Evolutionary conservation across 129 eudicot species (phyloP).

Genomic region (Flaveria linearis): DNA sequence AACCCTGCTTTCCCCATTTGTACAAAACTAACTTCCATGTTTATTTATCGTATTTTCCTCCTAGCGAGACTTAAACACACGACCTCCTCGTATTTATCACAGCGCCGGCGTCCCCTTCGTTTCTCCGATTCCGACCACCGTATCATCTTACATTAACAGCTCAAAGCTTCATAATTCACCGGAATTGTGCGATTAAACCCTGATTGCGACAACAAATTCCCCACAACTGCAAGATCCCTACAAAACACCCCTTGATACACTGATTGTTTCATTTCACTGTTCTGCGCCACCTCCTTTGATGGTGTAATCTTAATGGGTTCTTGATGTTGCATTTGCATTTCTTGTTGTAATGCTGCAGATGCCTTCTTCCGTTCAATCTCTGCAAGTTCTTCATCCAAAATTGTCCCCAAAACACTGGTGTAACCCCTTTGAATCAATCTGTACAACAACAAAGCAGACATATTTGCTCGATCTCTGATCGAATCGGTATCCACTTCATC

Average conservation of each 20-base stretch:
- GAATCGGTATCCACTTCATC: constrained; percentile 75
- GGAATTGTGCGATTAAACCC: constrained; percentile 71
- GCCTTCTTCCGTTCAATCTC: constrained; percentile 60
- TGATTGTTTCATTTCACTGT: constrained; percentile 29
- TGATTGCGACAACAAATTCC: constrained; percentile 71
- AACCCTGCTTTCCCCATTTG: constrained; percentile 36
- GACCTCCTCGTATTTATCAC: too few species aligned
- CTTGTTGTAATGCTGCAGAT: too few species aligned
- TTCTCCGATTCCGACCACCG: not conserved
- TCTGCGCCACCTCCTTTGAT: constrained; percentile 9
- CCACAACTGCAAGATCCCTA: constrained; percentile 83
- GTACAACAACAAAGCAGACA: constrained; percentile 74
- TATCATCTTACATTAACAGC: constrained; percentile 48
- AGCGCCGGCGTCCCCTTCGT: not conserved
- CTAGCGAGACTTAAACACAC: too few species aligned
- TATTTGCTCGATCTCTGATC: constrained; percentile 65
- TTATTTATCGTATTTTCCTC: constrained; percentile 27
- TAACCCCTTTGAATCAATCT: constrained; percentile 84
- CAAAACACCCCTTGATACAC: constrained; percentile 91
- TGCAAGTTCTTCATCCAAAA: constrained; percentile 63
- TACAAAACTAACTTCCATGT: constrained; percentile 40
- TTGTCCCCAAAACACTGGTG: constrained; percentile 49
- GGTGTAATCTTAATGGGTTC: constrained; percentile 25
- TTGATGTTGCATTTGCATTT: constrained; percentile 20
- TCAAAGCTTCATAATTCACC: constrained; percentile 78